Evolutionary conservation across 192 early-diverging fungal species (phyloP).

Genomic region (Coemansia sp.): DNA sequence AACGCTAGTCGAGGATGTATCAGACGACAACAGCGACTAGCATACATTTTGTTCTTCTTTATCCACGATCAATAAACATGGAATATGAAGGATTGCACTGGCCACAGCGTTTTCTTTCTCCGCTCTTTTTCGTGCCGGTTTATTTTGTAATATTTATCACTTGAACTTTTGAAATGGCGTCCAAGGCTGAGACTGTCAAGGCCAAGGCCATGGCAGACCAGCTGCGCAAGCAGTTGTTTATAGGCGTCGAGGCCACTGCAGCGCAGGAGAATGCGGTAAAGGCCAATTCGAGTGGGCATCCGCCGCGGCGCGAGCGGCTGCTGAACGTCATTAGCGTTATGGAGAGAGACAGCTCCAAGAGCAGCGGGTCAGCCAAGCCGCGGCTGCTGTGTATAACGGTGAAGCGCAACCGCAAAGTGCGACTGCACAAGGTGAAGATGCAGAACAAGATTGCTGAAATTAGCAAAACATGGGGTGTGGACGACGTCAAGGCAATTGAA

Average conservation of each 20-base stretch:
- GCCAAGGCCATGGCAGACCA: constrained; percentile 44
- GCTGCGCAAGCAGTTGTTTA: constrained; percentile 42
- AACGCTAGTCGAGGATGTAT: constrained; percentile 47
- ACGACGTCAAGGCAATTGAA: constrained; percentile 49
- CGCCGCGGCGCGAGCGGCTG: constrained; percentile 48
- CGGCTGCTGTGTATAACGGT: constrained; percentile 50
- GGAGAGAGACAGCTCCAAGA: constrained; percentile 47
- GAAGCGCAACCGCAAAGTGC: constrained; percentile 52
- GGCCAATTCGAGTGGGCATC: constrained; percentile 33
- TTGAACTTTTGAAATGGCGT: constrained; percentile 16
- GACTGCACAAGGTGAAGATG: constrained; percentile 52
- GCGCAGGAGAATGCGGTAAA: constrained; percentile 44
- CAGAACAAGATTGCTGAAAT: constrained; percentile 37
- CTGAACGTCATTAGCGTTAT: constrained; percentile 50
- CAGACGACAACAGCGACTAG: constrained; percentile 31
- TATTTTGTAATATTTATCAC: constrained; percentile 3
- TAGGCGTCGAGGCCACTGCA: constrained; percentile 44
- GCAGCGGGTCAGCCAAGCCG: constrained; percentile 38
- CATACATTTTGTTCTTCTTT: background rate
- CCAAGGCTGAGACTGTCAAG: constrained; percentile 43
- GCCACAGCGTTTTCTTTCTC: background rate
- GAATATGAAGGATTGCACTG: too few species aligned
- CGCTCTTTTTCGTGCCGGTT: too few species aligned
- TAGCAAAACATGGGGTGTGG: constrained; percentile 48
- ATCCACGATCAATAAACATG: too few species aligned